These are phyloP conservation scores for Pleurotus cornucopiae DNA, from an alignment of 768 basidiomycete species.

Conservation along the genomic window DNA sequence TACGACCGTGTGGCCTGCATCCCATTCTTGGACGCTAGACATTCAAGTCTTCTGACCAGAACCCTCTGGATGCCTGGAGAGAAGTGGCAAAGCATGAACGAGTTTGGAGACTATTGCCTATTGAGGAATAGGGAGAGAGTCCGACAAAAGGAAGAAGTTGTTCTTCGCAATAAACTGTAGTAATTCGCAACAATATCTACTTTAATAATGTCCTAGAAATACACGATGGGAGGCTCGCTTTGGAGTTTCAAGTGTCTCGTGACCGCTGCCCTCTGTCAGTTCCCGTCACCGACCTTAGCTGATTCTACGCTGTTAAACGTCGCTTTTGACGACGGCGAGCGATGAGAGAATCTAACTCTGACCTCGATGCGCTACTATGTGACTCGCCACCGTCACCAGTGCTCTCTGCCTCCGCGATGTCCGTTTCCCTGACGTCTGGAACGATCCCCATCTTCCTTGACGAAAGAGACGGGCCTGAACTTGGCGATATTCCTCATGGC, in stretches of 20 bases:
- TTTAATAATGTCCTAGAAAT: too few relatives aligned
- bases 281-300: neutral
- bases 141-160: constrained; percentile 25
- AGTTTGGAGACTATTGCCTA: constrained; percentile 89
- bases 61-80: constrained; percentile 77
- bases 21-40: constrained; percentile 78
- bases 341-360: constrained; percentile 28
- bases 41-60: constrained; percentile 70
- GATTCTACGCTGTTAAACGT: constrained; percentile 3
- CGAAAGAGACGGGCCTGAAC: neutral
- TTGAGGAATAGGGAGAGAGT: constrained; percentile 57
- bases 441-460: constrained; percentile 47
- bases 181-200: too few relatives aligned
- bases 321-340: constrained; percentile 23
- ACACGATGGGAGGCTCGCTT: too few relatives aligned
- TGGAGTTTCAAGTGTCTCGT: too few relatives aligned
- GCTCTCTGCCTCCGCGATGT: constrained; percentile 31
- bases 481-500: neutral
- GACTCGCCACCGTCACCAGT: constrained; percentile 44
- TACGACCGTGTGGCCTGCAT: constrained; percentile 85
- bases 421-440: constrained; percentile 35
- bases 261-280: too few relatives aligned
- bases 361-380: constrained; percentile 31
- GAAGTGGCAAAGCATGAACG: constrained; percentile 64
- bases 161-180: neutral